Base-by-base conservation (phyloP, 2,329 filamentous ascomycete genomes). In the Talaromyces funiculosus region DNA sequence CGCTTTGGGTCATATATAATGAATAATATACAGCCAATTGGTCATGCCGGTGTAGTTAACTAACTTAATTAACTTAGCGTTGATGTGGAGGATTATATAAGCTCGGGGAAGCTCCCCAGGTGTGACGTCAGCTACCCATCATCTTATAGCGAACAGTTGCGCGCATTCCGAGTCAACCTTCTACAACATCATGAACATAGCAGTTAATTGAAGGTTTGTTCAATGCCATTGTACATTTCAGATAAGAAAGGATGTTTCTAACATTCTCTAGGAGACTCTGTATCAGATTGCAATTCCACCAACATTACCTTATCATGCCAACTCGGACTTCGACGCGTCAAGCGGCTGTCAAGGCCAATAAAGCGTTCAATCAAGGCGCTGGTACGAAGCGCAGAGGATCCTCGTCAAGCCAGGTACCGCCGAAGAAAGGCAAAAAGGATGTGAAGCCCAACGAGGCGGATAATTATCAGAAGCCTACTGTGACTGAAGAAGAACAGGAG, bases 271-370 rank as follows among this genome's bases (percentile, higher is more conserved):
- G 54, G 33, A 58, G 42, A 53, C 40, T 29, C 24, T n/a, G 33
- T 4, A 20, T 31, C 7, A 49, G 38, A 40, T 51, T 53, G 6
- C 45, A 37, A 4, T 58, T 61, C 31, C 29, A 35, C n/a, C 55
- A 40, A 26, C 51, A 43, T 16, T 58, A 54, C 40, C 22, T 56
- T 57, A 33, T 42, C 67, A 55, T 67, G 57, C 59, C 67, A 12
- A 68, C 69, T 47, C 66, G 75, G 62, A 73, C 74, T 45, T 79
- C 77, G 4, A 71, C 75, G 16, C 75, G 77, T 33, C 70, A 76
- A 62, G 76, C 77, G 4, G 76, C 76, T 8, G 71, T 72, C 53
- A 77, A 78, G 65, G 76, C 77, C 33, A 77, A 77, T 59, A 70
- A 77, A 62, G 73, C 76, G 26, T 73, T 75, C 61, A 62, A 70